phyloP scores from a whole-genome alignment of 1,139 yeast species.

The Yamadazyma trypodendri region DNA sequence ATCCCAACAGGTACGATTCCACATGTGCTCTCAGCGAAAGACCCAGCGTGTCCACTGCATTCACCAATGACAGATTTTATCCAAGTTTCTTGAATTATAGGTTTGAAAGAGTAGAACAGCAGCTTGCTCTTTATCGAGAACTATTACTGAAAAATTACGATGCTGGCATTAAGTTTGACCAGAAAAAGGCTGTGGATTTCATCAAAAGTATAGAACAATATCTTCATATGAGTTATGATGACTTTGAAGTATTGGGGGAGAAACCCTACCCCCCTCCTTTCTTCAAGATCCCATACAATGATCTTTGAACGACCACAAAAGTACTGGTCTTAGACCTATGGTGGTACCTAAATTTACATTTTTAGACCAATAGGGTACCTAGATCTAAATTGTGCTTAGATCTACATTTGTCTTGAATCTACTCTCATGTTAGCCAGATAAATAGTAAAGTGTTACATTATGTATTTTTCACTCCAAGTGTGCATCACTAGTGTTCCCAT shows the following conservation, averaged over 20 bases:
- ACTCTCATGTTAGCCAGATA: too few relatives aligned
- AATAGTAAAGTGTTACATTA: background rate
- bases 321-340: too few relatives aligned
- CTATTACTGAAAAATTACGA: slow-evolving; percentile 18
- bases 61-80: slow-evolving; percentile 39
- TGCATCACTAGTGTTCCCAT: slow-evolving; percentile 28
- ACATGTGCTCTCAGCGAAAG: slow-evolving; percentile 40
- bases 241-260: slow-evolving; percentile 34
- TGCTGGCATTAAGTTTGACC: slow-evolving; percentile 32
- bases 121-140: slow-evolving; percentile 26
- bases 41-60: slow-evolving; percentile 35
- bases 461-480: slow-evolving; percentile 11
- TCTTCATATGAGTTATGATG: slow-evolving; percentile 35
- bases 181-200: slow-evolving; percentile 22
- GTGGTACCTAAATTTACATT: background rate
- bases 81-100: slow-evolving; percentile 44
- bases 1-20: slow-evolving; percentile 34
- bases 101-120: slow-evolving; percentile 30
- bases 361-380: too few relatives aligned
- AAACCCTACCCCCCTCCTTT: slow-evolving; percentile 21
- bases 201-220: slow-evolving; percentile 37
- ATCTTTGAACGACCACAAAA: too few relatives aligned
- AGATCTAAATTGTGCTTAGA: too few relatives aligned
- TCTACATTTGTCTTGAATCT: too few relatives aligned
- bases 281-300: slow-evolving; percentile 13